Evolutionary conservation across 495 filamentous ascomycete species (phyloP), one percentile per base, ranked within the genome.

Genomic region (Hamigera avellanea): DNA sequence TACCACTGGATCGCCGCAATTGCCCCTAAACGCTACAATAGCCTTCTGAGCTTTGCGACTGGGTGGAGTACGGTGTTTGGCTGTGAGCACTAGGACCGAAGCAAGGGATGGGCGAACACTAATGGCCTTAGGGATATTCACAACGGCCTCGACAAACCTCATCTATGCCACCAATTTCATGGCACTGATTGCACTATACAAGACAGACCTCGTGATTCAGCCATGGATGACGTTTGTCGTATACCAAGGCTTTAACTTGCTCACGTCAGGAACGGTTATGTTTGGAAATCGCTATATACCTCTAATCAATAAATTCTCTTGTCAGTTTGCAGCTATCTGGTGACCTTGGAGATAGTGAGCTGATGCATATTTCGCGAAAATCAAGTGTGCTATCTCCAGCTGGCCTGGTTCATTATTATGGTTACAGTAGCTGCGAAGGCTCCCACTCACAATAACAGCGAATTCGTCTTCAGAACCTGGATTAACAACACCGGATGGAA

Each of bases 361-460:
- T n/a, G n/a, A n/a, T n/a, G n/a, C n/a, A n/a, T 32, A 41, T 14
- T 9, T 30, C 17, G 42, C 25, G 13, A 36, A 26, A 28, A 15
- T 42, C 3, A 15, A 53, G 52, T 83, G 45, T 74, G 78, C 40
- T 67, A 86, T 12, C 66, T 81, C 26, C 55, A 62, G 19, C 35
- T 87, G n/a, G 70, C 68, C 8, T 83, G 83, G 29, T 66, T 78
- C 10, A 52, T 82, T n/a, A 59, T 83, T 13, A 79, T 80, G 26
- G 74, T 86, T 12, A 62, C 86, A 16, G 80, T 86, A 3, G 71
- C 76, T 30, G 76, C 76, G 0, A 66, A 48, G 19, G 60, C 53
- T 1, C 50, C 57, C 0, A 54, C 49, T 0, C 75, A 80, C 32
- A 78, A 80, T n/a, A 56, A 60, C 3, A 69, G 64, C 37, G 44